Conservation (phyloP, 164 flowering plant genomes). For the Macadamia tetraphylla region DNA sequence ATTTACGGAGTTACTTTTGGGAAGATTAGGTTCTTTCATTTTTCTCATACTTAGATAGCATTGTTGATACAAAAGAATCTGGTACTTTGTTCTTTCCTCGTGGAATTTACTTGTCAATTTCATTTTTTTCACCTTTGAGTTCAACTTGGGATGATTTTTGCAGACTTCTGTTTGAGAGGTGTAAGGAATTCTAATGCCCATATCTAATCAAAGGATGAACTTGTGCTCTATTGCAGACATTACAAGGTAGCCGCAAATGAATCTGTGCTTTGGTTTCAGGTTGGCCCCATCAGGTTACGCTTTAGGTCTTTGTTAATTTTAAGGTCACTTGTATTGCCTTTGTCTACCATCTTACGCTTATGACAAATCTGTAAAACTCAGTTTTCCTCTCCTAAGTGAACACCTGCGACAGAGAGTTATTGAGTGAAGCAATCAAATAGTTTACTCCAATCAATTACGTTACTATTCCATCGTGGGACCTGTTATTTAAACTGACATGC, state of each 20-base stretch:
- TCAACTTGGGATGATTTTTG: neutral
- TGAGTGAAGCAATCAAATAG: neutral
- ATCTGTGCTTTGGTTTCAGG: slow-evolving; percentile 96
- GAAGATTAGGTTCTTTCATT: too few relatives aligned
- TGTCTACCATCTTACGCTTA: neutral
- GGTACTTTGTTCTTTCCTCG: neutral
- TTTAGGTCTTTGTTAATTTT: slow-evolving; percentile 21
- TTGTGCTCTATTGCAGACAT: slow-evolving; percentile 40
- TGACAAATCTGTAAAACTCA: neutral
- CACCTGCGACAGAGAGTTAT: neutral
- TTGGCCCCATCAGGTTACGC: slow-evolving; percentile 80
- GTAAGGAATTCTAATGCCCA: neutral
- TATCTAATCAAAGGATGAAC: neutral
- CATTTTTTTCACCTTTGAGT: neutral
- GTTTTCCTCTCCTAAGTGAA: neutral
- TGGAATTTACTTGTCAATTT: neutral
- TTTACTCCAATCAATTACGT: neutral
- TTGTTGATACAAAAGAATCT: too few relatives aligned
- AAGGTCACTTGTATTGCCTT: neutral
- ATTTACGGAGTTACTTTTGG: too few relatives aligned
- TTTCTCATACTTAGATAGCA: too few relatives aligned
- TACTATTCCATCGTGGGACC: neutral
- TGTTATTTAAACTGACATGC: neutral
- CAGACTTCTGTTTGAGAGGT: neutral
- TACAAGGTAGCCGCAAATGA: slow-evolving; percentile 66